Evolutionary conservation across 805 yeast genomes (phyloP), one percentile per base, ranked within the genome.

Genomic region (Blastobotrys terrestris): DNA sequence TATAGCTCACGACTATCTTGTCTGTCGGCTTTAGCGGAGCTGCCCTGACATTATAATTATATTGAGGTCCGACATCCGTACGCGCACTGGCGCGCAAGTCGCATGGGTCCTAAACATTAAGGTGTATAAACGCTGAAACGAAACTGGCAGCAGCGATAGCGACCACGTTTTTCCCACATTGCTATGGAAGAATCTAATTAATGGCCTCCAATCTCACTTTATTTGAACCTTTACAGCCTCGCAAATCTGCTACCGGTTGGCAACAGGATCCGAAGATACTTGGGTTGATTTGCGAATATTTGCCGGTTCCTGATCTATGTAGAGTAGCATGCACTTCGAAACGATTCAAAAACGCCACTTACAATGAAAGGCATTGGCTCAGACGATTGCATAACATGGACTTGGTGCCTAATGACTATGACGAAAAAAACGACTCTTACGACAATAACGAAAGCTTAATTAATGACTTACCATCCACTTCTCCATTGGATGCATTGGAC

Each of bases 281-380:
- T 5, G 45, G 20, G 14, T 5, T n/a, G 39, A 53, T 58, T 8
- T 53, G 46, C 14, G 49, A 48, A 20, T 48, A 52, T 39, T 49
- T 59, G 35, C 16, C 56, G 13, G 58, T 58, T 6, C 51, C 52
- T 3, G 80, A 76, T 51, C 63, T 76, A 31, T 55, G 75, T 43
- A 56, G 62, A 16, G 72, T 76, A 52, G 65, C 73, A 3, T 67
- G 60, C 22, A 72, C 72, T 5, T 73, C 75, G 13, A 66, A 64
- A 54, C 71, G 71, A 58, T 67, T 76, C 4, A 63, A 68, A 52
- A 64, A 63, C 43, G 67, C 76, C 0, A 76, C 65, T 26, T 69
- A 68, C 54, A 69, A 73, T 49, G 71, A 73, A n/a, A 35, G 44
- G 35, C 22, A 55, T 18, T 60, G 63, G 63, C 22, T 45, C 11